Evolutionary conservation across 2,329 filamentous ascomycete genomes (phyloP).

Genomic region (Amauroascus verrucosus): DNA sequence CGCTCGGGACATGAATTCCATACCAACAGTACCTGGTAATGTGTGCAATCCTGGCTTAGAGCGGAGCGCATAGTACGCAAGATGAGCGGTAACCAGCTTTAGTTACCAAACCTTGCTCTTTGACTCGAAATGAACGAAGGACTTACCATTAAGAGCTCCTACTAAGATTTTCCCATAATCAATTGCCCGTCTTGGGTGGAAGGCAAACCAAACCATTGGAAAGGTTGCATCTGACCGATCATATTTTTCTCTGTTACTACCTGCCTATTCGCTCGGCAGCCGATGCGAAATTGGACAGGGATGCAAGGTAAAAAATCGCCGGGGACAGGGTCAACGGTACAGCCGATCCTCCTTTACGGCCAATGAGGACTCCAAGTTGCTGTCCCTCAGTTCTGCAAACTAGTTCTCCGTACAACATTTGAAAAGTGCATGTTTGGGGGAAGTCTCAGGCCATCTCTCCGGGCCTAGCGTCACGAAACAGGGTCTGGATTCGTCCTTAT

Average conservation of each 20-base stretch:
- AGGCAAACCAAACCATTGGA: slow-evolving; percentile 4
- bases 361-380: background rate
- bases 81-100: too few species aligned
- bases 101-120: too few species aligned
- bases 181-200: background rate
- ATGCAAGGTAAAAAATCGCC: background rate
- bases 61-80: too few species aligned
- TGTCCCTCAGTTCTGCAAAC: background rate
- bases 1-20: too few species aligned
- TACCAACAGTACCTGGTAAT: too few species aligned
- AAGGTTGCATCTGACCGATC: background rate
- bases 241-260: background rate
- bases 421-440: background rate
- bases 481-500: background rate
- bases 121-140: too few species aligned
- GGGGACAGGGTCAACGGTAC: background rate
- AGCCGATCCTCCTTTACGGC: background rate
- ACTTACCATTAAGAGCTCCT: too few species aligned
- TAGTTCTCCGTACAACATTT: background rate
- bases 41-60: too few species aligned
- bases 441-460: background rate
- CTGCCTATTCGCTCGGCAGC: background rate
- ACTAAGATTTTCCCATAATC: too few species aligned
- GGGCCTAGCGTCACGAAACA: background rate
- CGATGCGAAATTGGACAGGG: background rate